Conservation (phyloP, 2,329 filamentous ascomycete species). For the Clarireedia sp. region DNA sequence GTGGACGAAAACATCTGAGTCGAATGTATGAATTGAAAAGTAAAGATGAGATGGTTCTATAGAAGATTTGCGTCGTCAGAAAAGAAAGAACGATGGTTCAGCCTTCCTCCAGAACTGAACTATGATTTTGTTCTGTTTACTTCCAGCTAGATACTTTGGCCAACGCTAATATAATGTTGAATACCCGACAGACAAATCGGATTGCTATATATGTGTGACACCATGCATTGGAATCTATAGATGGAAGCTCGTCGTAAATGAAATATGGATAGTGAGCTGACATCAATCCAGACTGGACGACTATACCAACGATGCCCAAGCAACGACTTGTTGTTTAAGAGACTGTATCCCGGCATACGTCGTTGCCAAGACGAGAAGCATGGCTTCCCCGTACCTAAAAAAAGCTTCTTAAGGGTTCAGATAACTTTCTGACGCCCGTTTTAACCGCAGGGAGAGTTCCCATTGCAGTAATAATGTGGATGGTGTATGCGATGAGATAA, state of each 20-base stretch:
- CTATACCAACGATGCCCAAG: slow-evolving; percentile 4
- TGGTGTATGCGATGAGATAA: not conserved
- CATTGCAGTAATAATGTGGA: not conserved
- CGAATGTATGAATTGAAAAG: not conserved
- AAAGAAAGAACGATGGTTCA: not conserved
- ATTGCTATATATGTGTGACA: not conserved
- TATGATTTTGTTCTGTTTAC: too few relatives aligned
- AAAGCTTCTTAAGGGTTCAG: not conserved
- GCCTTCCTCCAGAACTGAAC: too few relatives aligned
- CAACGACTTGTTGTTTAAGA: not conserved
- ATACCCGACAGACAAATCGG: not conserved
- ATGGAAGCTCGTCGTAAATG: slow-evolving; percentile 1
- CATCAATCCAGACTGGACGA: slow-evolving; percentile 5
- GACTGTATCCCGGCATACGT: not conserved
- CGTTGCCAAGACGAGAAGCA: slow-evolving; percentile 7
- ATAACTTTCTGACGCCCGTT: not conserved
- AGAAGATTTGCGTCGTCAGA: not conserved
- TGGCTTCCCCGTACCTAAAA: not conserved
- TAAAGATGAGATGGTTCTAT: not conserved
- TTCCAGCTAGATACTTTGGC: too few relatives aligned
- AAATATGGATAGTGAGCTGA: slow-evolving; percentile 8
- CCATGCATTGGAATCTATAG: not conserved
- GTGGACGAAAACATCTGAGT: not conserved
- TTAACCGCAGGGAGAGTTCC: not conserved
- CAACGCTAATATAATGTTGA: too few relatives aligned